Evolutionary conservation across 805 yeast species (phyloP).

Genomic region (Starmerella asiatica): DNA sequence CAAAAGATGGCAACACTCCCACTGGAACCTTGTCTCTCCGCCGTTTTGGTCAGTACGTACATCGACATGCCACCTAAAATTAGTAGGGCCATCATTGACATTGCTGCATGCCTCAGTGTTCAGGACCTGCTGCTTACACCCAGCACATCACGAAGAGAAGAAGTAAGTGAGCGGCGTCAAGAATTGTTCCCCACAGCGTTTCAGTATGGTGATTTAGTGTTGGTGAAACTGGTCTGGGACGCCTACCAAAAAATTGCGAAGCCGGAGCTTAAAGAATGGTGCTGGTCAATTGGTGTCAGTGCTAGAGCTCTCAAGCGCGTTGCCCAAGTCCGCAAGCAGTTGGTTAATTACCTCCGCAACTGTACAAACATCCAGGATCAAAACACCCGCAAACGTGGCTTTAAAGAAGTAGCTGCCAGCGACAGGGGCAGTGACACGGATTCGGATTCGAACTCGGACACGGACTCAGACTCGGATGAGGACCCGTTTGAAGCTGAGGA

Average conservation of each 20-base stretch:
- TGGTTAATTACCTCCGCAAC: constrained; percentile 44
- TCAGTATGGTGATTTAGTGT: constrained; percentile 66
- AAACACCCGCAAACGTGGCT: not conserved
- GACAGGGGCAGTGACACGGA: not conserved
- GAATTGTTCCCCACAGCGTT: constrained; percentile 58
- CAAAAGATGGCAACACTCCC: constrained; percentile 78
- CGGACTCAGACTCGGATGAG: constrained; percentile 3
- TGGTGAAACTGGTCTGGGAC: constrained; percentile 66
- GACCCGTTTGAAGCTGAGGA: constrained; percentile 27
- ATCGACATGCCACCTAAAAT: constrained; percentile 30
- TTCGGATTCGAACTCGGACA: not conserved
- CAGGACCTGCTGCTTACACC: constrained; percentile 78
- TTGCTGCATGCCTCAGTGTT: constrained; percentile 84
- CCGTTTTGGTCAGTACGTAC: constrained; percentile 63
- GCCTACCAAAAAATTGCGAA: constrained; percentile 30
- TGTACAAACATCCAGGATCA: not conserved
- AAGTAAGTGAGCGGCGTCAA: constrained; percentile 60
- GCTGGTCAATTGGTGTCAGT: constrained; percentile 62
- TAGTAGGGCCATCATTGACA: constrained; percentile 61
- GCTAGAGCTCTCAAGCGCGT: constrained; percentile 72
- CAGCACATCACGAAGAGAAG: constrained; percentile 67
- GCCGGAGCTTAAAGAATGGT: constrained; percentile 69
- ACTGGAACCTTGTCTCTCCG: constrained; percentile 80
- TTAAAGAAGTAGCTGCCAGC: not conserved
- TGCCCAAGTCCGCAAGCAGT: constrained; percentile 57